Conservation (phyloP, 257 asterid species). For the Primulina tabacum region DNA sequence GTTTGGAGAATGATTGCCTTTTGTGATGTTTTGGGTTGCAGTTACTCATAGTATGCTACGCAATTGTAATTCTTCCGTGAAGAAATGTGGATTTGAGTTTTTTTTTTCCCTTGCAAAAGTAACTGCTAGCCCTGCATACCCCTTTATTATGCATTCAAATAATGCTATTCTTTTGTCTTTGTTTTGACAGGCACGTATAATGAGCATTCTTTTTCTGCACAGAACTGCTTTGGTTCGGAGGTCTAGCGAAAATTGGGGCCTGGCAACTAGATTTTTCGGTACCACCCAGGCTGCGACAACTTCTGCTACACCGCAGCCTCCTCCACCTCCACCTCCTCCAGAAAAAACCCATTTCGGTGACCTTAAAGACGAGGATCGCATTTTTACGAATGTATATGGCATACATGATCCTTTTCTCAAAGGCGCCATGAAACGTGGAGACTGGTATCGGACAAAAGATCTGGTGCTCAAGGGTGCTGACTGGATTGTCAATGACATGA, state of each 20-base stretch:
- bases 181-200: conserved; percentile 66
- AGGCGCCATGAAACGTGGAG: conserved; percentile 98
- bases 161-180: conserved; percentile 9
- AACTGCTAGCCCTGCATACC: neutral
- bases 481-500: conserved; percentile 94
- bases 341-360: conserved; percentile 96
- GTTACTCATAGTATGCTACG: neutral
- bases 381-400: conserved; percentile 89
- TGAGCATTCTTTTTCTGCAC: conserved; percentile 63
- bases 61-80: neutral
- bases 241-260: conserved; percentile 44
- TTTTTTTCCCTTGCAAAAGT: neutral
- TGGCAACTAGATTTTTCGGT: conserved; percentile 55
- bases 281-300: conserved; percentile 84
- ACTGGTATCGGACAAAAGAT: conserved; percentile 96
- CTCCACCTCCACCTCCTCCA: conserved; percentile 98
- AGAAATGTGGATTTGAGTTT: too few relatives aligned
- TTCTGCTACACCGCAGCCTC: conserved; percentile 66
- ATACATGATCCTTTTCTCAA: conserved; percentile 89
- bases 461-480: conserved; percentile 87
- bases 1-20: conserved; percentile 6
- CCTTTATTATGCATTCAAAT: neutral
- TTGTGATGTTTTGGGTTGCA: conserved; percentile 6
- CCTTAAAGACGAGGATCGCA: conserved; percentile 96
- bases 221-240: conserved; percentile 45